These are phyloP conservation scores for Gossypium davidsonii DNA, from an alignment of 441 rosid genomes.

Conservation along the genomic window DNA sequence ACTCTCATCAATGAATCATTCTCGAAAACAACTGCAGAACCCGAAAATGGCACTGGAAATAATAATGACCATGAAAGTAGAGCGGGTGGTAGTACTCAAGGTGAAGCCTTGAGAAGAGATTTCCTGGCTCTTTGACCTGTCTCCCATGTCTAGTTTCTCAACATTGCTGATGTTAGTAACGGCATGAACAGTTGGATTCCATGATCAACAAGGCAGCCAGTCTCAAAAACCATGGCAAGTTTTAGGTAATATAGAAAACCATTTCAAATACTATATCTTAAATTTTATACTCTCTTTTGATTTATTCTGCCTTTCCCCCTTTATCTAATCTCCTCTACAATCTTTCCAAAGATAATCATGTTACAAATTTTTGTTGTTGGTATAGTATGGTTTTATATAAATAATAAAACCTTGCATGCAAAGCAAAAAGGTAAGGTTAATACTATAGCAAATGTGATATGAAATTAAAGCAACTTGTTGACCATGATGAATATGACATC, in stretches of 20 bases:
- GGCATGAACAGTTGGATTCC: slow-evolving; percentile 35
- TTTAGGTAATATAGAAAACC: slow-evolving; percentile 24
- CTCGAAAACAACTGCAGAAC: background rate
- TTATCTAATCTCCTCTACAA: background rate
- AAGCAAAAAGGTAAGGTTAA: background rate
- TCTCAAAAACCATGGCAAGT: slow-evolving; percentile 63
- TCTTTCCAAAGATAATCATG: slow-evolving; percentile 29
- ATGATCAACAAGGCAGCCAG: slow-evolving; percentile 30
- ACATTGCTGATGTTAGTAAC: slow-evolving; percentile 53
- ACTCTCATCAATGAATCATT: slow-evolving; percentile 21
- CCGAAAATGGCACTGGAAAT: background rate
- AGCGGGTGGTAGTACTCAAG: background rate
- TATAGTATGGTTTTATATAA: background rate
- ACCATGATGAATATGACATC: background rate
- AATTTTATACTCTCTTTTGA: background rate
- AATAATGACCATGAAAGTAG: slow-evolving; percentile 3
- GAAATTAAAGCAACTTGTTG: background rate
- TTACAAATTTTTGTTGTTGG: background rate
- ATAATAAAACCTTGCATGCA: background rate
- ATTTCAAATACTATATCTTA: background rate
- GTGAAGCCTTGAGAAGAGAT: slow-evolving; percentile 49
- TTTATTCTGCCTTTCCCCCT: slow-evolving; percentile 1
- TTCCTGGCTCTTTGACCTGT: slow-evolving; percentile 46
- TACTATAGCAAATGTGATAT: background rate
- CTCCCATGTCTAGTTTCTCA: slow-evolving; percentile 60